Evolutionary conservation across 176 grass and related monocot genomes (phyloP).

Genomic region (Oryza punctata): DNA sequence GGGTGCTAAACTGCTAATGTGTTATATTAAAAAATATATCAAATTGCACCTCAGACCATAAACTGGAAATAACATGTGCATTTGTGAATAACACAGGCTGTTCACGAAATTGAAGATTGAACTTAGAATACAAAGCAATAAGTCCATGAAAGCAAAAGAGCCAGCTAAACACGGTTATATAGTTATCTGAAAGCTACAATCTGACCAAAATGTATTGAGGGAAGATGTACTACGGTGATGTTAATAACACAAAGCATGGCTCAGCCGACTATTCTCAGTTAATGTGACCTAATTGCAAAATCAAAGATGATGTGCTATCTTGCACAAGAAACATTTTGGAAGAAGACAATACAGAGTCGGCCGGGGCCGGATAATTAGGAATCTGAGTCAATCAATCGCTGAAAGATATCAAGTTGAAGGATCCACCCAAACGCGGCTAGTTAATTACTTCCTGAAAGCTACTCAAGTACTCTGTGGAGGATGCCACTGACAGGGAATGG

Average conservation of each 20-base stretch:
- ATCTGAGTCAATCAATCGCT: neutral
- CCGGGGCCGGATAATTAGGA: constrained; percentile 13
- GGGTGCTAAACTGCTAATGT: neutral
- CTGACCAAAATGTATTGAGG: neutral
- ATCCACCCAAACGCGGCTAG: neutral
- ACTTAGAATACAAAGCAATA: neutral
- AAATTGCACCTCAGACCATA: neutral
- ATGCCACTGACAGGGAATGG: constrained; percentile 21
- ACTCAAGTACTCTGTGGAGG: neutral
- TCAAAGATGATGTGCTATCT: neutral
- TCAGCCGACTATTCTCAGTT: constrained; percentile 17
- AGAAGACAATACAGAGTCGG: neutral
- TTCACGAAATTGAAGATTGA: neutral
- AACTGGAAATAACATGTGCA: neutral
- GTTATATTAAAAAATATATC: neutral
- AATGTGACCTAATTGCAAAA: neutral
- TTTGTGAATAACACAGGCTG: neutral
- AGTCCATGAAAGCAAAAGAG: neutral
- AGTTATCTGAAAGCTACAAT: neutral
- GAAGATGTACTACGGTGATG: neutral
- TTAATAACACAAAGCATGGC: neutral
- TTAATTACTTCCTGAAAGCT: neutral
- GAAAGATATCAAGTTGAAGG: neutral
- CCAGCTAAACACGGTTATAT: neutral
- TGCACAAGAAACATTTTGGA: neutral